A percentile compares a stretch with the other conserved stretches of the same genome.
Conservation (phyloP, 805 yeast genomes). For the Candida loeiensis region DNA sequence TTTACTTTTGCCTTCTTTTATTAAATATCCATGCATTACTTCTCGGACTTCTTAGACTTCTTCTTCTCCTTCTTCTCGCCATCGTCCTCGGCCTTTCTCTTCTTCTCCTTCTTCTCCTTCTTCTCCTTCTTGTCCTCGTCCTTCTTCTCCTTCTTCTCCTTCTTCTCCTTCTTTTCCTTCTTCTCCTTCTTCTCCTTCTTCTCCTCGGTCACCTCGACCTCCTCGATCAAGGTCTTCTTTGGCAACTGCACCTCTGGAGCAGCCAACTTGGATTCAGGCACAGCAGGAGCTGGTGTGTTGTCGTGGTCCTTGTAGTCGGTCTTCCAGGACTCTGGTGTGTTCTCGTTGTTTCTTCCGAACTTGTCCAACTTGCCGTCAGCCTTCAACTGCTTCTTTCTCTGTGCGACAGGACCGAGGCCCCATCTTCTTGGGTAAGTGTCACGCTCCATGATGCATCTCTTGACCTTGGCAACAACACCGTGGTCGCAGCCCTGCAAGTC, state of each 20-base stretch:
- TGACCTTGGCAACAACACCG: conserved; percentile 97
- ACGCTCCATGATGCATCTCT: conserved; percentile 99
- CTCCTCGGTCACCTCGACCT: conserved; percentile 30
- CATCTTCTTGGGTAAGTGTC: conserved; percentile 99
- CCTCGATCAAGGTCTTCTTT: conserved; percentile 47
- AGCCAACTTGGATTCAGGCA: conserved; percentile 51
- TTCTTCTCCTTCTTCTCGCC: conserved; percentile 20
- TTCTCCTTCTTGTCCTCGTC: conserved; percentile 50
- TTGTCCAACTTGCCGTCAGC: conserved; percentile 96
- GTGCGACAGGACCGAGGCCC: conserved; percentile 99
- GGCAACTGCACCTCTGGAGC: conserved; percentile 46
- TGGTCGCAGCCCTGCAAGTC: conserved; percentile 96
- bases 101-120: conserved; percentile 47
- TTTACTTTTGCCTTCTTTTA: not conserved
- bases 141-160: conserved; percentile 43
- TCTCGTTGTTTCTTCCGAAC: conserved; percentile 89
- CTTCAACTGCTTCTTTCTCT: conserved; percentile 97
- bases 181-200: conserved; percentile 51
- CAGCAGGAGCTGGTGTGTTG: conserved; percentile 56
- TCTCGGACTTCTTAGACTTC: conserved; percentile 7
- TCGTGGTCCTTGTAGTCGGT: conserved; percentile 69
- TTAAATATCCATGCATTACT: conserved; percentile 4
- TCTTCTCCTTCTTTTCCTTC: conserved; percentile 62
- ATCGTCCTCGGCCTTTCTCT: conserved; percentile 39
- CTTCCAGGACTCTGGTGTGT: conserved; percentile 93